Conservation (phyloP, 306 rosid genomes). For the Gastrolobium bilobum region DNA sequence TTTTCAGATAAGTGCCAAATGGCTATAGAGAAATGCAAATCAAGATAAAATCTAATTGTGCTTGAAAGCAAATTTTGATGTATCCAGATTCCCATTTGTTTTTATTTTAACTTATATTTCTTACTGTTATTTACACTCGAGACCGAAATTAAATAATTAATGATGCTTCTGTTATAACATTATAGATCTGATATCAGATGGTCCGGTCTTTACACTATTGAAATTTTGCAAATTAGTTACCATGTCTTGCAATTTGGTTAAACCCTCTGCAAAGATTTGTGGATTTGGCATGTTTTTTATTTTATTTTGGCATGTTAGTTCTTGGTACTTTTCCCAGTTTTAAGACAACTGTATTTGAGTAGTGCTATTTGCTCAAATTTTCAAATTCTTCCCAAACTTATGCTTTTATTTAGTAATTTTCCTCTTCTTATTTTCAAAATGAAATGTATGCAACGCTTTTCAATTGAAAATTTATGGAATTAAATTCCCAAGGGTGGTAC, state of each 20-base stretch:
- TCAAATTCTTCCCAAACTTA: not conserved
- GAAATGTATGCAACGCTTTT: not conserved
- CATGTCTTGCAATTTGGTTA: not conserved
- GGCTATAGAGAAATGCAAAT: constrained; percentile 52
- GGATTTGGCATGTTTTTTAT: not conserved
- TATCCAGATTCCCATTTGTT: constrained; percentile 19
- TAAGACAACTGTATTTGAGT: too few relatives aligned
- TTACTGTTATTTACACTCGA: not conserved
- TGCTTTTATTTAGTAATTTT: not conserved
- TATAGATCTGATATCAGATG: not conserved
- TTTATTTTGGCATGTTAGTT: not conserved
- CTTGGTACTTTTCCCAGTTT: not conserved
- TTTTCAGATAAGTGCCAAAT: constrained; percentile 49
- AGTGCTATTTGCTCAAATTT: not conserved
- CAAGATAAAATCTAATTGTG: constrained; percentile 42
- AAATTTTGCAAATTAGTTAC: not conserved
- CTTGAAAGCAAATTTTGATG: constrained; percentile 46
- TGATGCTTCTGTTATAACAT: not conserved
- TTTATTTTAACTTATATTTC: constrained; percentile 9
- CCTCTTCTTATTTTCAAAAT: not conserved
- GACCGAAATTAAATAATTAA: not conserved
- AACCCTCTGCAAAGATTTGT: not conserved
- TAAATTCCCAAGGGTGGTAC: too few relatives aligned
- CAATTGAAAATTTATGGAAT: not conserved
- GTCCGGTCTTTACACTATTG: not conserved